Percentiles rank a stretch among this genome's conserved stretches.
These are phyloP conservation scores for Nicotiana knightiana DNA, from an alignment of 257 asterid species.

Conservation along the genomic window DNA sequence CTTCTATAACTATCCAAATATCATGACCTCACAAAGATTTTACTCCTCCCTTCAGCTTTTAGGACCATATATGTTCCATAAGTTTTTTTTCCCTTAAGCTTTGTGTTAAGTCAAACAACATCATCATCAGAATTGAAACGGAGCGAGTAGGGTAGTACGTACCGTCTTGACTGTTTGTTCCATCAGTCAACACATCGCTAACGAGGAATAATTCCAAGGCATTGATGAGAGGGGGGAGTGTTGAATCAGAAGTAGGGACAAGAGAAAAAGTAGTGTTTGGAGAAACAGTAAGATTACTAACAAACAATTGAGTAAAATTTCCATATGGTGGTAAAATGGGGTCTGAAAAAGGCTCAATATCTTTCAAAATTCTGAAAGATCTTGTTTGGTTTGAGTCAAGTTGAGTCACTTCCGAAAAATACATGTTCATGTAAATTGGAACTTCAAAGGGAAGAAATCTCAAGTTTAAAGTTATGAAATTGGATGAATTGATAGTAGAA, in stretches of 20 bases:
- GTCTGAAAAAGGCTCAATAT: conserved; percentile 7
- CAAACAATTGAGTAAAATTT: not conserved
- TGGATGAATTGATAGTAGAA: conserved; percentile 16
- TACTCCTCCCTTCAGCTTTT: too few species aligned
- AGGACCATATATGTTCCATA: too few species aligned
- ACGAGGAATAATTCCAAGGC: conserved; percentile 44
- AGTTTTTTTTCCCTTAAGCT: too few species aligned
- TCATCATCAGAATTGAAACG: too few species aligned
- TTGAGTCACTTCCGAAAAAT: conserved; percentile 47
- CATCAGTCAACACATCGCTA: conserved; percentile 23
- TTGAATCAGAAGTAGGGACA: conserved; percentile 31
- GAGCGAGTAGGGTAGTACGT: not conserved
- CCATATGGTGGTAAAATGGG: conserved; percentile 36
- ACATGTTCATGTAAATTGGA: conserved; percentile 33
- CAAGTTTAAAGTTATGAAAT: conserved; percentile 12
- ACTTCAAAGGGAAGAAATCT: conserved; percentile 20
- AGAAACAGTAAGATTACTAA: conserved; percentile 17
- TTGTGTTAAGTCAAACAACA: too few species aligned
- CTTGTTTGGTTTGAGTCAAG: conserved; percentile 27
- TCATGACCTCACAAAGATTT: too few species aligned
- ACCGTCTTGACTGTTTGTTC: conserved; percentile 46
- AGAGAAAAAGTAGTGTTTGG: conserved; percentile 27
- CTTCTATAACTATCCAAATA: too few species aligned
- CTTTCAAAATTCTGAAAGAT: conserved; percentile 25
- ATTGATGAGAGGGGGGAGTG: conserved; percentile 62